A percentile compares a stretch with the other conserved stretches of the same genome.
Conservation (phyloP, 1,139 yeast species). For the Suhomyces maxii region DNA sequence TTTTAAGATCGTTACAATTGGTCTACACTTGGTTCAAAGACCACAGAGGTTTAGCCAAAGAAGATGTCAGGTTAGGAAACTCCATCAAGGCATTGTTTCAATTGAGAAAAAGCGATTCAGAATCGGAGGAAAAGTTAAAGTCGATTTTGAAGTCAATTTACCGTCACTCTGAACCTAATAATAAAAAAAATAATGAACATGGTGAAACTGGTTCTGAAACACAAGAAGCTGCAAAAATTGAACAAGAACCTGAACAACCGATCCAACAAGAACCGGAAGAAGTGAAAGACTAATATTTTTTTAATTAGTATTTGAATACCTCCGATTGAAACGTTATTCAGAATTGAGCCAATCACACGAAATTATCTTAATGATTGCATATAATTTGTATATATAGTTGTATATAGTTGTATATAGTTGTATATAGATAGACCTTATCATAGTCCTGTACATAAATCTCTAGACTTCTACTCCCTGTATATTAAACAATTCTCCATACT, state of each 20-base stretch:
- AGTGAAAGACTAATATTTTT: too few species aligned
- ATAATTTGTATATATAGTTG: too few species aligned
- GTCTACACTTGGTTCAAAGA: slow-evolving; percentile 22
- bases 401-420: background rate
- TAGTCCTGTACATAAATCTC: background rate
- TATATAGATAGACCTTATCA: background rate
- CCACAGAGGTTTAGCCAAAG: slow-evolving; percentile 14
- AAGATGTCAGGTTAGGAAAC: slow-evolving; percentile 21
- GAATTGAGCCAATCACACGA: too few species aligned
- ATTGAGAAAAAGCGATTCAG: slow-evolving; percentile 17
- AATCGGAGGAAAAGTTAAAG: slow-evolving; percentile 13
- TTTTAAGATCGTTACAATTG: slow-evolving; percentile 23
- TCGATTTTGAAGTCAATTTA: slow-evolving; percentile 11
- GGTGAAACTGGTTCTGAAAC: too few species aligned
- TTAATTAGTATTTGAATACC: too few species aligned
- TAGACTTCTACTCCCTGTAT: background rate
- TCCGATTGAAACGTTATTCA: too few species aligned
- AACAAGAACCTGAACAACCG: too few species aligned
- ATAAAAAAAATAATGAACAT: background rate
- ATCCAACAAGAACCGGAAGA: too few species aligned
- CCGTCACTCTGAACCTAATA: slow-evolving; percentile 4
- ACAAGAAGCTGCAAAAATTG: too few species aligned
- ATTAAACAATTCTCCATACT: too few species aligned
- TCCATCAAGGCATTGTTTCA: slow-evolving; percentile 20
- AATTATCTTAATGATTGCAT: too few species aligned